These are phyloP conservation scores for Candida krabiensis DNA, from an alignment of 805 yeast genomes.

Conservation along the genomic window DNA sequence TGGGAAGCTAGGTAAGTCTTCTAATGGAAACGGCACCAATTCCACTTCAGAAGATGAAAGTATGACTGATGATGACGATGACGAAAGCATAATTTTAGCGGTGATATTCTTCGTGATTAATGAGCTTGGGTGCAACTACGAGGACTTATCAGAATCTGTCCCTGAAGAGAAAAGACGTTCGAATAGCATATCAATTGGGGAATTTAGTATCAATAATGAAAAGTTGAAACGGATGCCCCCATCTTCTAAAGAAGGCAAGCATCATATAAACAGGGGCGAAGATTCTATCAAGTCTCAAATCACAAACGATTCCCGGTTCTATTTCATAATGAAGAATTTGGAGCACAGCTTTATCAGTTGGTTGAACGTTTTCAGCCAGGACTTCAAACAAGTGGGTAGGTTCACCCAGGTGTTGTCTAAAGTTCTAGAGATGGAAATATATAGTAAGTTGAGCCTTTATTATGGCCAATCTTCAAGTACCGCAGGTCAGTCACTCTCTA, in stretches of 20 bases:
- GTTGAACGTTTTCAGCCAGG: conserved; percentile 23
- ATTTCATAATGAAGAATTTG: conserved; percentile 25
- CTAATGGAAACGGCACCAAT: conserved; percentile 1
- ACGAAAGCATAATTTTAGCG: conserved; percentile 29
- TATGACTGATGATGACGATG: conserved; percentile 19
- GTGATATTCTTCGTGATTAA: conserved; percentile 29
- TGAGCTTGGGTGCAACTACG: conserved; percentile 26
- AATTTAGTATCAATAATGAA: conserved; percentile 29
- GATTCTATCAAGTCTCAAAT: conserved; percentile 22
- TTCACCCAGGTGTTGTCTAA: conserved; percentile 14
- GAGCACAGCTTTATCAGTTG: conserved; percentile 27
- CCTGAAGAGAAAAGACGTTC: conserved; percentile 17
- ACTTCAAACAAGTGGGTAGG: conserved; percentile 10
- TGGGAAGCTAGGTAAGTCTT: not conserved
- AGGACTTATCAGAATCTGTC: conserved; percentile 1
- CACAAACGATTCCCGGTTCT: conserved; percentile 24
- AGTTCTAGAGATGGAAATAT: conserved; percentile 20
- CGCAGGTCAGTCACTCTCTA: conserved; percentile 8
- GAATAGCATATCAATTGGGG: conserved; percentile 28
- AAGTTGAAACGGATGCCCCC: conserved; percentile 19
- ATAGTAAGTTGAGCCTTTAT: conserved; percentile 16
- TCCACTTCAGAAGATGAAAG: conserved; percentile 19
- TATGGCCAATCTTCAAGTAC: conserved; percentile 5
- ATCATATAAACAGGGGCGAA: conserved; percentile 13
- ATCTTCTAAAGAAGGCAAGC: conserved; percentile 11